Evolutionary conservation across 345 rosid species (phyloP).

Genomic region (Citrus australasica): DNA sequence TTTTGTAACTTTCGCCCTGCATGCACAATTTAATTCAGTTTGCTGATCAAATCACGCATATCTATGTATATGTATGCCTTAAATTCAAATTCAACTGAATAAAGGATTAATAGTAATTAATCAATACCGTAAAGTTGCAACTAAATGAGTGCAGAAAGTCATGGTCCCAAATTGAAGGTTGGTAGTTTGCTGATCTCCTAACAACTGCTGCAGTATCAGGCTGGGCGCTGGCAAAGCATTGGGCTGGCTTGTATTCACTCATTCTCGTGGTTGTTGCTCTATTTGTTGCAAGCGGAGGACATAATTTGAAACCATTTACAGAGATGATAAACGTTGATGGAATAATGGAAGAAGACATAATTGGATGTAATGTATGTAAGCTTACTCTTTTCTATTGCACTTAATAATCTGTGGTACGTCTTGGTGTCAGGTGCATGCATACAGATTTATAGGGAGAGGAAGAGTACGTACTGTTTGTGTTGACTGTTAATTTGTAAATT

Average conservation of each 20-base stretch:
- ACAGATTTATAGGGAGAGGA: too few species aligned
- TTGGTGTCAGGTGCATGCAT: too few species aligned
- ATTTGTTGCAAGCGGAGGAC: neutral
- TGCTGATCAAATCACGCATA: neutral
- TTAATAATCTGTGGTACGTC: too few species aligned
- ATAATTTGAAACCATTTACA: neutral
- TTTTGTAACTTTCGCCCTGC: neutral
- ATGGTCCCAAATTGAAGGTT: neutral
- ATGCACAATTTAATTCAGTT: neutral
- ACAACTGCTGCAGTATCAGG: neutral
- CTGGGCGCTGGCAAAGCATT: neutral
- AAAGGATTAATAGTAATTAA: too few species aligned
- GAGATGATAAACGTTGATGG: neutral
- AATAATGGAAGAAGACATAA: neutral
- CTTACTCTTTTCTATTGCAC: too few species aligned
- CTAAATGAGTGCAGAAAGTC: neutral
- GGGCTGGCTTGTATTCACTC: neutral
- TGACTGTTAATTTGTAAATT: too few species aligned
- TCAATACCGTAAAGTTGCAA: neutral
- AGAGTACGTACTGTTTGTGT: too few species aligned
- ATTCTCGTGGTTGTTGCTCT: neutral
- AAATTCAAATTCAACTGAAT: too few species aligned
- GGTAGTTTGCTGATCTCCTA: neutral
- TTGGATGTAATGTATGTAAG: too few species aligned
- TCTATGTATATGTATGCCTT: too few species aligned